These are phyloP conservation scores for Nicotiana noctiflora DNA, from an alignment of 257 asterid species.

Conservation along the genomic window DNA sequence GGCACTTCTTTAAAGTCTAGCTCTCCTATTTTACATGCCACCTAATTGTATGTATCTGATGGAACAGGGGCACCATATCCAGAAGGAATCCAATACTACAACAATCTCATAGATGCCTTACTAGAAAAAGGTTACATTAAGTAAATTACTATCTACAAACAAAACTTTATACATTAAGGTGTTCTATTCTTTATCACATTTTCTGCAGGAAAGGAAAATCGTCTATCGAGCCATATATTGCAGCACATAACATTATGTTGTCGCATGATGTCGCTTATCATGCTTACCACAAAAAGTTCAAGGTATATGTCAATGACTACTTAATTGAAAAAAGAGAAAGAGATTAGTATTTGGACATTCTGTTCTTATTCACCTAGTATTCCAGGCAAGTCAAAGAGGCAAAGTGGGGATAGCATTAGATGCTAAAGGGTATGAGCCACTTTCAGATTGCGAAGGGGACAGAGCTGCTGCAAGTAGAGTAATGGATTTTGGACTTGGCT, in stretches of 20 bases:
- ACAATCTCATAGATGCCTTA: constrained; percentile 61
- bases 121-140: constrained; percentile 45
- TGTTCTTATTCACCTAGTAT: neutral
- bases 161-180: constrained; percentile 29
- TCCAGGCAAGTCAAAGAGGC: constrained; percentile 63
- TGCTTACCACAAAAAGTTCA: constrained; percentile 47
- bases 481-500: constrained; percentile 72
- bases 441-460: constrained; percentile 48
- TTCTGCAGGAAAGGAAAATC: constrained; percentile 70
- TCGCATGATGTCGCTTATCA: constrained; percentile 75
- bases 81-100: constrained; percentile 71
- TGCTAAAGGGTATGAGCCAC: constrained; percentile 74
- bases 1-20: too few species aligned
- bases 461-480: constrained; percentile 65
- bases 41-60: too few species aligned
- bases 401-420: constrained; percentile 63
- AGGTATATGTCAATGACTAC: constrained; percentile 33
- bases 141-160: neutral
- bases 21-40: too few species aligned
- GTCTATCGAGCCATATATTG: constrained; percentile 61
- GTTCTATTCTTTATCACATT: constrained; percentile 62
- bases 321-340: neutral
- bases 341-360: neutral
- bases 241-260: constrained; percentile 65
- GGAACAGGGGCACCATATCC: constrained; percentile 75